Conservation (phyloP, 2,329 filamentous ascomycete genomes). For the Cercospora brassicicola region DNA sequence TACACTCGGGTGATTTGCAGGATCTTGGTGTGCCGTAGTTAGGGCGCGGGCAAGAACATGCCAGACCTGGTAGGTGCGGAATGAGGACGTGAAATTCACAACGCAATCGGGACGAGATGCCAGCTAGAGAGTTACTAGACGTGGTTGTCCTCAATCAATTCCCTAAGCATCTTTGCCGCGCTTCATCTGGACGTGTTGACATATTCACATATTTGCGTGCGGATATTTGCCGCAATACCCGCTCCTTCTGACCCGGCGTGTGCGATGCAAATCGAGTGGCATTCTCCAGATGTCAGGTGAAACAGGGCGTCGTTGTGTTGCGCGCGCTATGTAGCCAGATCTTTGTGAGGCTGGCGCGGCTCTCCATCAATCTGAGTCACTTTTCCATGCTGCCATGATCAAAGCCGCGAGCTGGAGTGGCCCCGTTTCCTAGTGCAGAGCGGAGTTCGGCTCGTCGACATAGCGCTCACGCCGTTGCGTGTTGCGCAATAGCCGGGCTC, state of each 20-base stretch:
- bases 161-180: not conserved
- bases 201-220: not conserved
- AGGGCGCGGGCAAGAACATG: not conserved
- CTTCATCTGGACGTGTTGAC: not conserved
- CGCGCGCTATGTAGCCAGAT: not conserved
- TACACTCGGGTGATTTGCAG: not conserved
- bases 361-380: not conserved
- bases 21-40: not conserved
- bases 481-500: constrained; percentile 3
- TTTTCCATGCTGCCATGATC: not conserved
- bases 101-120: not conserved
- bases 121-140: not conserved
- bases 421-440: not conserved
- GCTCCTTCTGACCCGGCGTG: not conserved
- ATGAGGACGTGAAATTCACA: not conserved
- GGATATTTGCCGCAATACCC: not conserved
- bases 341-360: not conserved
- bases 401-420: not conserved
- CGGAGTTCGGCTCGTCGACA: not conserved
- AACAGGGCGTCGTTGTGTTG: not conserved
- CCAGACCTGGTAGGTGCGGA: not conserved
- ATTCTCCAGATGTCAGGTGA: not conserved
- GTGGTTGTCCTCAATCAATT: not conserved
- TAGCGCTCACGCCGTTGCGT: not conserved
- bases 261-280: not conserved